Base-by-base conservation (phyloP, 2,329 filamentous ascomycete species). In the Tolypocladium tropicale region DNA sequence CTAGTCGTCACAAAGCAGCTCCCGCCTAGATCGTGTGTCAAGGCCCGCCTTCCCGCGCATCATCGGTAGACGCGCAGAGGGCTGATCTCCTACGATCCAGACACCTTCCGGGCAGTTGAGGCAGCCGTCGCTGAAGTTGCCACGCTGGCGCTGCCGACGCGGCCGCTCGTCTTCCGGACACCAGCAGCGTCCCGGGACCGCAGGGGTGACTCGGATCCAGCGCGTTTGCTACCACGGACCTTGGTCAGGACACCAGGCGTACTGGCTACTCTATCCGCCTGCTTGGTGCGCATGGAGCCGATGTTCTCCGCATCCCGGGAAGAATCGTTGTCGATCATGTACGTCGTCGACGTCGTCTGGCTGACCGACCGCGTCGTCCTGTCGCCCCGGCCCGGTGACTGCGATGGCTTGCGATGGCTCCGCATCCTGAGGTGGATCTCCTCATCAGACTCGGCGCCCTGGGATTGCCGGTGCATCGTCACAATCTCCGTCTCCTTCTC, bases 361-460 rank as follows among this genome's bases (percentile, higher is more conserved):
- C 88, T 91, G 56, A 88, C 81, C 0, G 90, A 88, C 52, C 89
- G 80, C 55, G 78, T 50, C 46, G 28, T 73, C 73, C 84, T 87
- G 56, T 84, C 82, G 53, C 69, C 79, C 64, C 76, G 79, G 57
- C 75, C 81, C 36, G 79, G 88, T 55, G 80, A 87, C 61, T 80
- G 82, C 23, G 80, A 87, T 41, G 74, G 75, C 74, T 85, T 89
- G 63, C 80, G 86, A 65, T 78, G 83, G 57, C 83, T 82, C 61
- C 81, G 81, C 78, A 90, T 84, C 53, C 90, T 86, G 50, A 95
- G 74, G 65, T 91, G 87, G 64, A 83, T 82, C 68, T 96, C 90
- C 66, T 95, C 90, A 58, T 96, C 91, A 23, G 86, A 88, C 67
- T 94, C 89, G 51, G 76, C 76, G 48, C 79, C 80, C 21, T 80